Base-by-base conservation (phyloP, 371 early-diverging fungal genomes). In the Apophysomyces variabilis region DNA sequence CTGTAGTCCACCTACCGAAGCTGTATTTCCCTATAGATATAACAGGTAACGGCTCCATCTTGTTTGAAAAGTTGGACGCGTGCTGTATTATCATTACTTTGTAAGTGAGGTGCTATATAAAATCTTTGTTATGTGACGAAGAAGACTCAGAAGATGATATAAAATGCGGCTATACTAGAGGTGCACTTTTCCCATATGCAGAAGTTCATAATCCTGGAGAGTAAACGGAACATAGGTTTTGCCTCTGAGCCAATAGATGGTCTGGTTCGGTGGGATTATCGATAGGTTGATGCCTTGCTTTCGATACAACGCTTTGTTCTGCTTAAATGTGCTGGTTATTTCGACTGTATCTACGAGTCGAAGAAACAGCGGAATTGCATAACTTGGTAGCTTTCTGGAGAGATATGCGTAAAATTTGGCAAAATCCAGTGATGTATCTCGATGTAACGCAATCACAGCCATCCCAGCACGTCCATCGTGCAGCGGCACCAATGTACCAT, bases 401-500 rank as follows among this genome's bases (percentile, higher is more conserved):
- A 41, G 41, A 13, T 41, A 41, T 8, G 8, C 1, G 41, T 41
- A 5, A 5, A 41, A 41, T 2, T 41, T 41, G 8, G 8, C 2
- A 13, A 41, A 41, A 13, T 41, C 41, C 3, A 41, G 41, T 13
- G 41, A 11, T 41, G 36, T 65, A 2, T 66, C 67, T 26, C 66
- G 62, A 37, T 70, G 64, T 4, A 75, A 36, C 0, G 77, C 77
- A 65, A 92, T 66, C 4, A 89, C 89, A 14, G 89, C 92, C 92
- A 92, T 92, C 39, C 91, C 91, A 7, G 90, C 92, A 43, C 86
- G 76, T 5, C 91, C 90, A 66, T 90, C 87, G 50, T 41, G 41
- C 41, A 41, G 62, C 12, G 85, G 83, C 9, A 83, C 70, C 6
- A 68, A 45, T 1, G 74, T 75, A 4, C 90, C 91, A 59, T 88